Conservation (phyloP, 768 basidiomycete genomes). For the Leccinum fibrillosum region DNA sequence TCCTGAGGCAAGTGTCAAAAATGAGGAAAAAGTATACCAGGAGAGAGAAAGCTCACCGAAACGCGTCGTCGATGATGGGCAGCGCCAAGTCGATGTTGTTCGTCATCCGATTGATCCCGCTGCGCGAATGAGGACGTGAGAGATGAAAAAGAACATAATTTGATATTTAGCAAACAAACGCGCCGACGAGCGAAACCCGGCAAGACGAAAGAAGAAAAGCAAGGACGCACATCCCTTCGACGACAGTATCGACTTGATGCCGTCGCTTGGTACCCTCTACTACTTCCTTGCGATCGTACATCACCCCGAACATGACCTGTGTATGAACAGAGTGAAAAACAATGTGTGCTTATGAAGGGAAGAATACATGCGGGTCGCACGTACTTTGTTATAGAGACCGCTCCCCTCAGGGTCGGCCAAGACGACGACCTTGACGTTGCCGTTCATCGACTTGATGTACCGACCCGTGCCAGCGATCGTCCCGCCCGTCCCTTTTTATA, state of each 20-base stretch:
- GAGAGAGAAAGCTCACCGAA: conserved; percentile 50
- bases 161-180: not conserved
- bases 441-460: conserved; percentile 74
- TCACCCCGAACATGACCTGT: conserved; percentile 86
- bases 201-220: conserved; percentile 3
- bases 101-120: conserved; percentile 91
- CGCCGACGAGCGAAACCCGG: too few species aligned
- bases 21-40: not conserved
- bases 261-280: conserved; percentile 91
- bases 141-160: not conserved
- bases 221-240: conserved; percentile 78
- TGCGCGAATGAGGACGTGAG: conserved; percentile 25
- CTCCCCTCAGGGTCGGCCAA: conserved; percentile 93
- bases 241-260: conserved; percentile 94
- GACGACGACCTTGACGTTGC: conserved; percentile 63
- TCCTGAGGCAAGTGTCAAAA: conserved; percentile 40
- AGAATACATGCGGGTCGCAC: not conserved
- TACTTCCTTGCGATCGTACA: conserved; percentile 90
- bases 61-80: conserved; percentile 84
- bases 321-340: not conserved
- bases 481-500: conserved; percentile 79
- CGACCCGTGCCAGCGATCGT: conserved; percentile 85
- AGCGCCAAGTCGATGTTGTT: conserved; percentile 85
- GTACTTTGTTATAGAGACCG: conserved; percentile 90
- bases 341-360: accelerated